Evolutionary conservation across 2,329 filamentous ascomycete genomes (phyloP), one percentile per base, ranked within the genome.

Genomic region (Esteya vermicola): DNA sequence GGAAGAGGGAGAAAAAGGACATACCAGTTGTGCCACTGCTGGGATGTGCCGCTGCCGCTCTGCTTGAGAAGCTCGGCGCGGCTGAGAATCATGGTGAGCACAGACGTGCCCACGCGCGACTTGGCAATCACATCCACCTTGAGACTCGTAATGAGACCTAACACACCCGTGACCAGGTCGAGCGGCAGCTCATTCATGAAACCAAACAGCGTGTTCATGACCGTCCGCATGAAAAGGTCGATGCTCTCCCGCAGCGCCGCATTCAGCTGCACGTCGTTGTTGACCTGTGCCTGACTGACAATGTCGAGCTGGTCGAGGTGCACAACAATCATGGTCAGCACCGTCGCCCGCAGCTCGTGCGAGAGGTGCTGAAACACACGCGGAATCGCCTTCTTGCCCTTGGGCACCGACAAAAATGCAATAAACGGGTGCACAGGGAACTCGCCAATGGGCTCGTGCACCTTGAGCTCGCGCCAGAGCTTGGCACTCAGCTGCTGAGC

Each of bases 301-400:
- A 98, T 89, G 51, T 95, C 86, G 31, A 98, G 70, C 49, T 83
- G 78, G 57, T 96, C 91, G 25, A 98, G 76, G 52, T 96, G 86
- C 38, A 95, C 80, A 43, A 93, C 76, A 49, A 98, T 89, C 72
- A 98, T 89, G 6, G 91, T 98, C 46, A 98, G 69, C 46, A 96
- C 85, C 1, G 88, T 96, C 19, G 91, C 88, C 37, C 89, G 84
- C 60, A 96, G 88, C 54, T 95, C 83, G 46, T 88, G 82, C 47
- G 83, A 82, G 39, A 95, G 83, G 53, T 95, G 85, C 33, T 86
- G 81, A 72, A 96, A 96, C 39, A 96, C 83, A 41, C 91, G 85
- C 37, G 86, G 86, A 45, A 98, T 85, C 2, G 84, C 85, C 64
- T 91, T 94, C 65, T 95, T 96, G 54, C 91, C 91, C 66, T 98